These are phyloP conservation scores for Ascomycota sp. DNA, from an alignment of 2,329 filamentous ascomycete genomes.

Conservation along the genomic window DNA sequence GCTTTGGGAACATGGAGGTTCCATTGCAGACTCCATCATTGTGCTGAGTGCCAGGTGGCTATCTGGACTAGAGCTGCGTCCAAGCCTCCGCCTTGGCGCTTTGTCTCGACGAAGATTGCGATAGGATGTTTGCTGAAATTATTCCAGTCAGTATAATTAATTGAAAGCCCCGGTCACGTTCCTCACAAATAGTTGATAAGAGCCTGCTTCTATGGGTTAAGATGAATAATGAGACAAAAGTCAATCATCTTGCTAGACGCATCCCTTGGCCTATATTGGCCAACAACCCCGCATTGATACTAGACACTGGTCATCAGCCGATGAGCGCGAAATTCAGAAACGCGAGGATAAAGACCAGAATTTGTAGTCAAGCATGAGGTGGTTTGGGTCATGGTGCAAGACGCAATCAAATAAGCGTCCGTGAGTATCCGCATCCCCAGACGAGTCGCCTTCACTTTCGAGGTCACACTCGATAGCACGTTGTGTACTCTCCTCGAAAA, in stretches of 20 bases:
- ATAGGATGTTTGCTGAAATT: constrained; percentile 4
- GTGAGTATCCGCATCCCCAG: constrained; percentile 4
- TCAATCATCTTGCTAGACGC: constrained; percentile 5
- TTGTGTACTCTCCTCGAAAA: background rate
- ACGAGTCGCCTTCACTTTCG: constrained; percentile 3
- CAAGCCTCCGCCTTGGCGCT: constrained; percentile 2
- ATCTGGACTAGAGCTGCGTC: constrained; percentile 5
- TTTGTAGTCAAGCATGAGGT: background rate
- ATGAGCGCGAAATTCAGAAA: too few species aligned
- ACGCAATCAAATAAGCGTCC: constrained; percentile 3
- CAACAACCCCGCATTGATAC: constrained; percentile 1
- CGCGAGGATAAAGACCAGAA: background rate
- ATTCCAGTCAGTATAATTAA: constrained; percentile 5
- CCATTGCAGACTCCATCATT: constrained; percentile 4
- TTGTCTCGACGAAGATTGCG: constrained; percentile 6
- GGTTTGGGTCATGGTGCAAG: constrained; percentile 1
- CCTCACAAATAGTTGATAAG: constrained; percentile 1
- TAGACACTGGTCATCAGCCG: too few species aligned
- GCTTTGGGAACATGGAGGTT: too few species aligned
- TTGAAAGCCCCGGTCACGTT: constrained; percentile 3
- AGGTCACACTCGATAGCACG: constrained; percentile 2
- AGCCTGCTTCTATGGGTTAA: constrained; percentile 2
- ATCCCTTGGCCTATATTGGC: constrained; percentile 2
- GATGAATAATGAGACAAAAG: constrained; percentile 3
- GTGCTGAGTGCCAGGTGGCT: constrained; percentile 5